Conservation (phyloP, 192 early-diverging fungal genomes). For the Coemansia aciculifera region DNA sequence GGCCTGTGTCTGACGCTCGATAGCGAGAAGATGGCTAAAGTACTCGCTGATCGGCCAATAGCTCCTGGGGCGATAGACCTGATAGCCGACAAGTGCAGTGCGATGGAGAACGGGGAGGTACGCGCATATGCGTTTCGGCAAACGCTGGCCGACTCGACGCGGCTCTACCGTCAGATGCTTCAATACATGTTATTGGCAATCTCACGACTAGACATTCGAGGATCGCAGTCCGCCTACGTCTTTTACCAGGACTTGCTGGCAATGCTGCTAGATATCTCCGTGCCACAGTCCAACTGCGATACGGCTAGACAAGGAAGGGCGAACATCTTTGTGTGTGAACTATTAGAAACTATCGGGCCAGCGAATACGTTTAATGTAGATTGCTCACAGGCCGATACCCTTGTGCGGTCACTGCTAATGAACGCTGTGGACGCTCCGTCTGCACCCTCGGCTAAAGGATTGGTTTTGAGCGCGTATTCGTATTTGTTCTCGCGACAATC, state of each 20-base stretch:
- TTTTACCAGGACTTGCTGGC: conserved; percentile 35
- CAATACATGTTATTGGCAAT: conserved; percentile 38
- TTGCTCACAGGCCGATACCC: conserved; percentile 33
- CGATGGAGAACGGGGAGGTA: conserved; percentile 39
- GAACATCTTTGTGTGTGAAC: conserved; percentile 24
- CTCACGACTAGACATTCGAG: conserved; percentile 34
- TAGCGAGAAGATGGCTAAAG: conserved; percentile 17
- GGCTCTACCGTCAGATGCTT: conserved; percentile 34
- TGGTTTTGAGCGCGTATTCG: conserved; percentile 48
- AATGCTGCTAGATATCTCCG: conserved; percentile 33
- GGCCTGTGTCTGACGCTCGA: conserved; percentile 26
- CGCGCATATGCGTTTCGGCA: conserved; percentile 40
- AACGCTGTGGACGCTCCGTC: conserved; percentile 26
- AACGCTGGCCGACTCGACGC: conserved; percentile 34
- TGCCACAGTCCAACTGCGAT: conserved; percentile 16
- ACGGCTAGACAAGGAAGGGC: background rate
- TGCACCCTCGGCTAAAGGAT: conserved; percentile 26
- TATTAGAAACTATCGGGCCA: conserved; percentile 30
- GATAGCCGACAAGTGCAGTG: conserved; percentile 36
- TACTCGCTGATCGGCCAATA: conserved; percentile 33
- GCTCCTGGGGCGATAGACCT: conserved; percentile 36
- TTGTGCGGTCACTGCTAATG: conserved; percentile 24
- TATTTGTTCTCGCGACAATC: conserved; percentile 45
- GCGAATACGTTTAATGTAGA: conserved; percentile 42
- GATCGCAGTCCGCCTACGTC: conserved; percentile 17